phyloP scores from a whole-genome alignment of 345 rosid genomes.

The Litchi chinensis region DNA sequence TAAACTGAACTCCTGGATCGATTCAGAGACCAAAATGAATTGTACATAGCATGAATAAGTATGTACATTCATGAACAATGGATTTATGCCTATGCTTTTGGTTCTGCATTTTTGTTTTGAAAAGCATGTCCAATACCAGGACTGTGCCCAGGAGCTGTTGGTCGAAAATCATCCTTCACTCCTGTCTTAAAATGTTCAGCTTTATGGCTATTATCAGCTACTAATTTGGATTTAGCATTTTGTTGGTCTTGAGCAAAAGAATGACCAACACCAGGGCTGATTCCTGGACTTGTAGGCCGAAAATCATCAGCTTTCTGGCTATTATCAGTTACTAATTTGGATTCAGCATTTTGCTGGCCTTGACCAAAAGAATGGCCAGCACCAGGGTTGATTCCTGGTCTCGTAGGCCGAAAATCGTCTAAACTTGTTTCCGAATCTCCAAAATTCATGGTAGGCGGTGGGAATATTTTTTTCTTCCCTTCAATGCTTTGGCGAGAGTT shows the following conservation, averaged over 20 bases:
- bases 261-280: too few species aligned
- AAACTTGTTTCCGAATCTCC: neutral
- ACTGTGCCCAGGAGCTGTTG: constrained; percentile 58
- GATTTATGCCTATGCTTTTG: constrained; percentile 30
- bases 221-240: too few species aligned
- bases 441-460: neutral
- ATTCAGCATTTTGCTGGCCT: neutral
- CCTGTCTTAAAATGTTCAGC: constrained; percentile 27
- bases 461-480: neutral
- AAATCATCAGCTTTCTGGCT: too few species aligned
- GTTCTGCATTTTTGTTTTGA: constrained; percentile 27
- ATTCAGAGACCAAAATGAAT: neutral
- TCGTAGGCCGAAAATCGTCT: constrained; percentile 36
- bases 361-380: constrained; percentile 31
- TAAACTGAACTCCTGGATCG: neutral
- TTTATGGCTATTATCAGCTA: neutral
- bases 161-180: constrained; percentile 39
- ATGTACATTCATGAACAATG: too few species aligned
- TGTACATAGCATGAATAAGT: neutral
- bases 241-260: too few species aligned
- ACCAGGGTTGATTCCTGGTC: constrained; percentile 48
- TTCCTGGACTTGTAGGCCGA: too few species aligned
- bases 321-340: neutral
- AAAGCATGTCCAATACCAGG: constrained; percentile 53
- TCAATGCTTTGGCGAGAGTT: too few species aligned